These are phyloP conservation scores for Xanthoconium separans DNA, from an alignment of 1,284 basidiomycete species.

Conservation along the genomic window DNA sequence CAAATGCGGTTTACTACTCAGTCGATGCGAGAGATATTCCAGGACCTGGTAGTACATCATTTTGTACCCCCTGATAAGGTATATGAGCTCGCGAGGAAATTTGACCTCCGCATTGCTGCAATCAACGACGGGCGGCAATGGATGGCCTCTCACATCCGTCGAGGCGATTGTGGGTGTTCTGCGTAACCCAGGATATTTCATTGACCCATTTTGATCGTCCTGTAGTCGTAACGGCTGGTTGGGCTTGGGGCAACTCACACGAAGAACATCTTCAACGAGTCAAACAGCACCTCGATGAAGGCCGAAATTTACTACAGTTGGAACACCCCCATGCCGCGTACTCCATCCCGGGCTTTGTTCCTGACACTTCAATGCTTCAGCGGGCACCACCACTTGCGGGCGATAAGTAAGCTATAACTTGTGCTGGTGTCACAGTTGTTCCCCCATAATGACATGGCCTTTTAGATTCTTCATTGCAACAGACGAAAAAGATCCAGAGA, in stretches of 20 bases:
- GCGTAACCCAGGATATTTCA: neutral
- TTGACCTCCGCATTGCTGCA: slow-evolving; percentile 34
- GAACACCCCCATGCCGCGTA: slow-evolving; percentile 18
- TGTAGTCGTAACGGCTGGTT: slow-evolving; percentile 32
- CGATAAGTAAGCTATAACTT: slow-evolving; percentile 18
- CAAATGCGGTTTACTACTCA: slow-evolving; percentile 38
- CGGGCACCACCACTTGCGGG: slow-evolving; percentile 21
- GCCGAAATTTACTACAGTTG: slow-evolving; percentile 22
- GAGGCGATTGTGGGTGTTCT: slow-evolving; percentile 39
- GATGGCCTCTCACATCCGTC: slow-evolving; percentile 41
- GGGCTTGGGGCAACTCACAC: slow-evolving; percentile 36
- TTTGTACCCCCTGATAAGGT: slow-evolving; percentile 34
- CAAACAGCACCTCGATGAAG: slow-evolving; percentile 31
- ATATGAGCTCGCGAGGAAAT: slow-evolving; percentile 30
- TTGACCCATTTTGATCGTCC: neutral
- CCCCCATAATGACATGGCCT: neutral
- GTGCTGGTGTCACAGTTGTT: neutral
- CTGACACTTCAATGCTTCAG: slow-evolving; percentile 17
- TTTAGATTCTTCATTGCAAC: slow-evolving; percentile 45
- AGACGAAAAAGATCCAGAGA: slow-evolving; percentile 37
- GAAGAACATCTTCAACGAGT: slow-evolving; percentile 38
- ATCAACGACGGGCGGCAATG: slow-evolving; percentile 36
- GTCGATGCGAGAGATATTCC: slow-evolving; percentile 31
- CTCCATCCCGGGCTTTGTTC: slow-evolving; percentile 19
- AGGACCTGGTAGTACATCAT: slow-evolving; percentile 32